Evolutionary conservation across 1,284 basidiomycete genomes (phyloP).

Genomic region (Ganoderma lucidum): DNA sequence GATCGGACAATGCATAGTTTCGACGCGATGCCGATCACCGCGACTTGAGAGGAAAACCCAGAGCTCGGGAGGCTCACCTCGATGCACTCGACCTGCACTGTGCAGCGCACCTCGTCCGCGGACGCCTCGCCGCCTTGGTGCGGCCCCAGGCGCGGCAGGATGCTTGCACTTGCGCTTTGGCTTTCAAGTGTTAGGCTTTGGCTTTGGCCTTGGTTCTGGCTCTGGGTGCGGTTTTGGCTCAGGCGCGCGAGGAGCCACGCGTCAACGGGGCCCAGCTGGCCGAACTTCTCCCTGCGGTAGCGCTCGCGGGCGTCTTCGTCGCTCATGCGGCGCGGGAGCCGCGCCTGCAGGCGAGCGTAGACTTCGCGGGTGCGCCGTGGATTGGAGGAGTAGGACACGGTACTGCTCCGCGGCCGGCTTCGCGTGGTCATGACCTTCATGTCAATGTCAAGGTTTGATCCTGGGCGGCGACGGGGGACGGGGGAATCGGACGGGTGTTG

Average conservation of each 20-base stretch:
- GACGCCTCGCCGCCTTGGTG: conserved; percentile 10
- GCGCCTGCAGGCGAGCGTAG: conserved; percentile 1
- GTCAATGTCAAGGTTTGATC: conserved; percentile 8
- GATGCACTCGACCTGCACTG: conserved; percentile 26
- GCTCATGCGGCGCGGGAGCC: conserved; percentile 19
- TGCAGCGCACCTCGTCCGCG: conserved; percentile 30
- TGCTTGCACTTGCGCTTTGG: not conserved
- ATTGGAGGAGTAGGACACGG: conserved; percentile 1
- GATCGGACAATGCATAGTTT: not conserved
- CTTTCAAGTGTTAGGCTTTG: not conserved
- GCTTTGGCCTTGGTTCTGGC: not conserved
- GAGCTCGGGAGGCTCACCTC: conserved; percentile 24
- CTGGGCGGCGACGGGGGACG: not conserved
- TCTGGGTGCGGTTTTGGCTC: not conserved
- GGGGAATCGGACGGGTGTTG: not conserved
- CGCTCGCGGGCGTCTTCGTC: conserved; percentile 18
- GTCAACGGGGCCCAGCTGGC: conserved; percentile 29
- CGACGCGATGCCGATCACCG: not conserved
- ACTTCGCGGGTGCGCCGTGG: not conserved
- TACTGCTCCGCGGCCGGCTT: conserved; percentile 10
- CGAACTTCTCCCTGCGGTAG: conserved; percentile 24
- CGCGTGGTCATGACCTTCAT: conserved; percentile 13
- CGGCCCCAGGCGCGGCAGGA: not conserved
- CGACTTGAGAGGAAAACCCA: not conserved
- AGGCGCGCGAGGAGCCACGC: conserved; percentile 30